Conservation (phyloP, 2,329 filamentous ascomycete genomes). For the Helicocarpus griseus region DNA sequence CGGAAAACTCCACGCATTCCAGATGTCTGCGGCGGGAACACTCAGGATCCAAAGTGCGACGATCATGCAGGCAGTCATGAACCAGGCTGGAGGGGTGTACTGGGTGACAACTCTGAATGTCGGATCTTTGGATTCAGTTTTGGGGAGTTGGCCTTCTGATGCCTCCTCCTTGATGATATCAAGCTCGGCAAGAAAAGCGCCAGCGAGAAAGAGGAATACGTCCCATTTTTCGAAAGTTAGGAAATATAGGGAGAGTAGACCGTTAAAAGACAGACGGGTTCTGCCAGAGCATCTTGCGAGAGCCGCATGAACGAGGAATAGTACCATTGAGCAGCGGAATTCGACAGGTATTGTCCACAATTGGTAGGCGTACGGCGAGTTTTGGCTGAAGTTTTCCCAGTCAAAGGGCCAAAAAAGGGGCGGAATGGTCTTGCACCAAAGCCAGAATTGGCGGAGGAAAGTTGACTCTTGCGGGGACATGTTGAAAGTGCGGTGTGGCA, state of each 20-base stretch:
- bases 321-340: slow-evolving; percentile 37
- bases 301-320: slow-evolving; percentile 33
- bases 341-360: slow-evolving; percentile 40
- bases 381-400: slow-evolving; percentile 32
- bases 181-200: slow-evolving; percentile 34
- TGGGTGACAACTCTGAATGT: background rate
- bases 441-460: slow-evolving; percentile 28
- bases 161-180: slow-evolving; percentile 33
- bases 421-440: slow-evolving; percentile 27
- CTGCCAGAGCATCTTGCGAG: slow-evolving; percentile 27
- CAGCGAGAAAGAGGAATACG: slow-evolving; percentile 34
- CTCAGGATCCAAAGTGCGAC: slow-evolving; percentile 34
- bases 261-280: slow-evolving; percentile 28
- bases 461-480: slow-evolving; percentile 36
- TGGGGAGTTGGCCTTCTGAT: slow-evolving; percentile 8
- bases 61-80: slow-evolving; percentile 30
- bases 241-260: slow-evolving; percentile 29
- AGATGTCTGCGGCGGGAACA: slow-evolving; percentile 31
- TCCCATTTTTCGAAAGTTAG: slow-evolving; percentile 36
- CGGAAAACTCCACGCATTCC: slow-evolving; percentile 33
- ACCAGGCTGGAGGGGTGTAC: background rate
- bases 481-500: slow-evolving; percentile 26
- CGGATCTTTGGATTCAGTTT: slow-evolving; percentile 4
- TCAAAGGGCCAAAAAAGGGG: slow-evolving; percentile 29
- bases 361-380: slow-evolving; percentile 26